Evolutionary conservation across 805 yeast species (phyloP).

Genomic region (Metschnikowia shivogae): DNA sequence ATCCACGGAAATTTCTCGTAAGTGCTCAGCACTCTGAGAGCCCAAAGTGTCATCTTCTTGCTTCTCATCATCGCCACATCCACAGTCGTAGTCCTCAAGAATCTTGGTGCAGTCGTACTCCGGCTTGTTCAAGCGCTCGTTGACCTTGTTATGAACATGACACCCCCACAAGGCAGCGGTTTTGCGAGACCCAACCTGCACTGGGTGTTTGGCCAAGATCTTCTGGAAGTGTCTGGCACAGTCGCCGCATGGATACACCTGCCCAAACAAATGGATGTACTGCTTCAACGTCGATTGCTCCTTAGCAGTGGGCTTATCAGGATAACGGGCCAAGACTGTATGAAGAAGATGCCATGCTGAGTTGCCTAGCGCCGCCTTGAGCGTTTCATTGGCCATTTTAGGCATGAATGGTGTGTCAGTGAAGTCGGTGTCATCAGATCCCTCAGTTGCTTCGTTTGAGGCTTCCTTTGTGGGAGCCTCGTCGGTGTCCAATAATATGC

Average conservation of each 20-base stretch:
- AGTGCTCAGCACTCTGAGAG: slow-evolving; percentile 31
- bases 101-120: slow-evolving; percentile 82
- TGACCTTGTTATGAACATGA: slow-evolving; percentile 37
- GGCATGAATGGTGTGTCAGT: slow-evolving; percentile 75
- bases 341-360: slow-evolving; percentile 91
- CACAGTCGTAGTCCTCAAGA: slow-evolving; percentile 91
- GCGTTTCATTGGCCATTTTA: slow-evolving; percentile 81
- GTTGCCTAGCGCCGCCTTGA: slow-evolving; percentile 79
- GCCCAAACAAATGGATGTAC: slow-evolving; percentile 73
- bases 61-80: slow-evolving; percentile 79
- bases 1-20: slow-evolving; percentile 41
- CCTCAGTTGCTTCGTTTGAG: not conserved
- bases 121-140: slow-evolving; percentile 26
- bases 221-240: slow-evolving; percentile 88
- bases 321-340: slow-evolving; percentile 87
- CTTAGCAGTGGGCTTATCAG: slow-evolving; percentile 66
- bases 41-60: slow-evolving; percentile 41
- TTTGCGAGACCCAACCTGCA: slow-evolving; percentile 71
- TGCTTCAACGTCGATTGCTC: slow-evolving; percentile 60
- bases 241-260: slow-evolving; percentile 95
- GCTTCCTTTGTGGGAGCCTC: not conserved
- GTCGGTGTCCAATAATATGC: not conserved
- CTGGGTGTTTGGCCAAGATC: slow-evolving; percentile 70
- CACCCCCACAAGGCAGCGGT: slow-evolving; percentile 97
- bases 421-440: slow-evolving; percentile 9